Evolutionary conservation across 1,139 yeast species (phyloP).

Genomic region (Magnusiomyces clavatus): DNA sequence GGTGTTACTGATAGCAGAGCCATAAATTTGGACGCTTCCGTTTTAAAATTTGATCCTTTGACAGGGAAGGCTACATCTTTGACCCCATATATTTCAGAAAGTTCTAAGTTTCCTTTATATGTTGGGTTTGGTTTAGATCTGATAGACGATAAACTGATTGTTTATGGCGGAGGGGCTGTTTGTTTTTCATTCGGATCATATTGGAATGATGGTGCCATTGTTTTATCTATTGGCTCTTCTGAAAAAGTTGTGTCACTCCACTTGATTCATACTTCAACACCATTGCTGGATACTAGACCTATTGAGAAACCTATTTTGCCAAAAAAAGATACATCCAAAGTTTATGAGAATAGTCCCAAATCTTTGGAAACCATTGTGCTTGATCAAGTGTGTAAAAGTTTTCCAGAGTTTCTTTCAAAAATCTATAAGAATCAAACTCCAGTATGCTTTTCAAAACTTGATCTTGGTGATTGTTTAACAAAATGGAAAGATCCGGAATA

Average conservation of each 20-base stretch:
- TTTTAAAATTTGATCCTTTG: constrained; percentile 34
- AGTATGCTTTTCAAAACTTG: constrained; percentile 17
- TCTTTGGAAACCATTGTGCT: neutral
- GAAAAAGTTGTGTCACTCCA: neutral
- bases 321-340: neutral
- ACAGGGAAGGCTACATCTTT: constrained; percentile 4
- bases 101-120: constrained; percentile 40
- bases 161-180: constrained; percentile 71
- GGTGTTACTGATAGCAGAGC: constrained; percentile 46
- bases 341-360: constrained; percentile 2
- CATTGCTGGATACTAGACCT: too few species aligned
- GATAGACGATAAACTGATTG: constrained; percentile 20
- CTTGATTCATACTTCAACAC: constrained; percentile 1
- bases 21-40: constrained; percentile 34
- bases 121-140: constrained; percentile 47
- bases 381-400: neutral
- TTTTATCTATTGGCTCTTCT: constrained; percentile 8
- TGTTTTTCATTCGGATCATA: constrained; percentile 78
- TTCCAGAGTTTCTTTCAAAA: constrained; percentile 6
- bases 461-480: constrained; percentile 25
- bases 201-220: constrained; percentile 39
- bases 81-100: constrained; percentile 3
- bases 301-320: neutral
- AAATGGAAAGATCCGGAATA: constrained; percentile 30
- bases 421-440: constrained; percentile 18